Evolutionary conservation across 73 alveolate species (phyloP).

Genomic region (Paramecium biaurelia): DNA sequence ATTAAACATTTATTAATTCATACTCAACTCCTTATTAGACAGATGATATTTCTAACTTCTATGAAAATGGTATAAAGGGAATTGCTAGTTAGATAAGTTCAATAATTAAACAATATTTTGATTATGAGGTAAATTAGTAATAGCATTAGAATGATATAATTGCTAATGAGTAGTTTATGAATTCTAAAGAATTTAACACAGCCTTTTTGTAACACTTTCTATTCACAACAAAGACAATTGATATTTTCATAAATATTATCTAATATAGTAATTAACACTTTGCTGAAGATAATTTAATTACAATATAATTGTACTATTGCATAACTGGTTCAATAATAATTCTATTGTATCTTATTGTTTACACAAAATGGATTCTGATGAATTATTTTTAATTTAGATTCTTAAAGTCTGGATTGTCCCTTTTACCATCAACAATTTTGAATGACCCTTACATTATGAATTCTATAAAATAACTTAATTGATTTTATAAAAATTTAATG

Average conservation of each 20-base stretch:
- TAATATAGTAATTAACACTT: not conserved
- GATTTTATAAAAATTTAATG: not conserved
- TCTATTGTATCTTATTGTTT: not conserved
- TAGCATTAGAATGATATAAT: not conserved
- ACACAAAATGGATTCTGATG: not conserved
- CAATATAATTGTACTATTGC: not conserved
- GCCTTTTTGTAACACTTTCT: conserved; percentile 7
- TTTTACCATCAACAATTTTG: not conserved
- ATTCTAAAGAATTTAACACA: not conserved
- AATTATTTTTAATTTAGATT: not conserved
- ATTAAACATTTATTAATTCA: not conserved
- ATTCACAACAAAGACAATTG: not conserved
- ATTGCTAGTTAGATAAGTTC: not conserved
- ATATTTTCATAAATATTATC: not conserved
- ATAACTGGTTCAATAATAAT: not conserved
- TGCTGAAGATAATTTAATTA: not conserved
- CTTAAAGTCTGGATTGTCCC: not conserved
- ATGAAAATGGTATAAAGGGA: not conserved
- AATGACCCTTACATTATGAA: not conserved
- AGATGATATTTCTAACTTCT: not conserved
- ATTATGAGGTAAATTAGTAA: not conserved
- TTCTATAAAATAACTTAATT: not conserved
- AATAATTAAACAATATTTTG: not conserved
- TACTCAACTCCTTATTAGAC: not conserved
- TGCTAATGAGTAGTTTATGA: not conserved